Evolutionary conservation across 345 rosid genomes (phyloP).

Genomic region (Jatropha curcas): DNA sequence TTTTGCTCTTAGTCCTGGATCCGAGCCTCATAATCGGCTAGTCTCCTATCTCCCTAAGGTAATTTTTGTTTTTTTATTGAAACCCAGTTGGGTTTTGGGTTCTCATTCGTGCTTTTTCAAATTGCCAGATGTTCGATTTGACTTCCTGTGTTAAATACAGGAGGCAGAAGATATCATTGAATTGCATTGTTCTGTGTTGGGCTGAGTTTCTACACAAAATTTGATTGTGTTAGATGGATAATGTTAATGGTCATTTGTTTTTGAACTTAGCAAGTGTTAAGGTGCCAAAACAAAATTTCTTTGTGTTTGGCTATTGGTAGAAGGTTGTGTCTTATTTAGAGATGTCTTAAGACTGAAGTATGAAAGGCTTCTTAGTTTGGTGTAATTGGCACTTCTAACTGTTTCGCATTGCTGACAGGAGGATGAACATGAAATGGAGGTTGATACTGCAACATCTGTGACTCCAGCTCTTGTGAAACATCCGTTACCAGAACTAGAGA

Average conservation of each 20-base stretch:
- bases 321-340: neutral
- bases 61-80: neutral
- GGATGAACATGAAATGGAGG: slow-evolving; percentile 88
- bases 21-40: slow-evolving; percentile 57
- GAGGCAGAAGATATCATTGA: no score
- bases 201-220: no score
- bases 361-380: neutral
- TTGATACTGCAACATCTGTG: slow-evolving; percentile 66
- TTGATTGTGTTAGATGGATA: neutral
- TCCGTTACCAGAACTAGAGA: slow-evolving; percentile 68
- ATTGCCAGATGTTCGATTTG: no score
- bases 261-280: neutral
- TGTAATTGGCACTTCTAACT: neutral
- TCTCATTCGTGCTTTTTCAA: no score
- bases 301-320: neutral
- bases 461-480: slow-evolving; percentile 54
- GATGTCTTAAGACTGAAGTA: neutral
- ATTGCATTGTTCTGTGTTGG: no score
- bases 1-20: slow-evolving; percentile 57
- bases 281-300: neutral
- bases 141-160: no score
- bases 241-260: no score
- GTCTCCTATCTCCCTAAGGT: slow-evolving; percentile 66
- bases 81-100: neutral
- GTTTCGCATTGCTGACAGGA: slow-evolving; percentile 35